Conservation (phyloP, 148 eudicot genomes). For the Camellia lanceoleosa region DNA sequence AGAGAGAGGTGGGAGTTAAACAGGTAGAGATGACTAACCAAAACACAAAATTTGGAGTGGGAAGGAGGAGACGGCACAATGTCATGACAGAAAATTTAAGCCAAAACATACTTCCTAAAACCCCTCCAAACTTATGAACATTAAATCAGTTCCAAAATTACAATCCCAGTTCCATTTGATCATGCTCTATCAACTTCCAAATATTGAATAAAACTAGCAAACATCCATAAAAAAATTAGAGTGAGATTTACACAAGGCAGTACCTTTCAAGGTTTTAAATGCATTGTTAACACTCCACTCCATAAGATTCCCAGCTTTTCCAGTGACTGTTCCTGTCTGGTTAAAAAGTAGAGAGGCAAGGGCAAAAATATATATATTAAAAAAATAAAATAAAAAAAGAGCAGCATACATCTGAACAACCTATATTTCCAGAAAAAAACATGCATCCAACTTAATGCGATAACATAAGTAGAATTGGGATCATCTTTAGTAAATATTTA, state of each 20-base stretch:
- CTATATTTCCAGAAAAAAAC: slow-evolving; percentile 1
- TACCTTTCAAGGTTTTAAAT: slow-evolving; percentile 54
- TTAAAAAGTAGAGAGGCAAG: background rate
- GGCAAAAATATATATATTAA: too few species aligned
- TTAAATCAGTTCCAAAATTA: background rate
- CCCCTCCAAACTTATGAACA: background rate
- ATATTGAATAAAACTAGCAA: background rate
- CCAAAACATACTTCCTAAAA: background rate
- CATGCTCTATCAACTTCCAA: background rate
- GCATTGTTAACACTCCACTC: slow-evolving; percentile 53
- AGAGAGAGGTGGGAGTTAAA: background rate
- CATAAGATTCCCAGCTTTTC: slow-evolving; percentile 37
- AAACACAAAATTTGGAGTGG: background rate
- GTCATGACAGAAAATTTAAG: background rate
- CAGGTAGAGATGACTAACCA: background rate
- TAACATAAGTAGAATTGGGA: background rate
- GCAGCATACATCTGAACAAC: background rate
- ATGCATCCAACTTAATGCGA: background rate
- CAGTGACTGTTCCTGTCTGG: slow-evolving; percentile 26
- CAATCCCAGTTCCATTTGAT: background rate
- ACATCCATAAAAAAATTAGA: background rate
- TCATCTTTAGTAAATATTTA: background rate
- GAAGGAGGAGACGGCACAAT: background rate
- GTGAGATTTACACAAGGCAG: background rate
- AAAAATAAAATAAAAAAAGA: background rate